Percentiles rank a stretch among this genome's conserved stretches.
These are phyloP conservation scores for Vararia minispora DNA, from an alignment of 768 basidiomycete species.

Conservation along the genomic window DNA sequence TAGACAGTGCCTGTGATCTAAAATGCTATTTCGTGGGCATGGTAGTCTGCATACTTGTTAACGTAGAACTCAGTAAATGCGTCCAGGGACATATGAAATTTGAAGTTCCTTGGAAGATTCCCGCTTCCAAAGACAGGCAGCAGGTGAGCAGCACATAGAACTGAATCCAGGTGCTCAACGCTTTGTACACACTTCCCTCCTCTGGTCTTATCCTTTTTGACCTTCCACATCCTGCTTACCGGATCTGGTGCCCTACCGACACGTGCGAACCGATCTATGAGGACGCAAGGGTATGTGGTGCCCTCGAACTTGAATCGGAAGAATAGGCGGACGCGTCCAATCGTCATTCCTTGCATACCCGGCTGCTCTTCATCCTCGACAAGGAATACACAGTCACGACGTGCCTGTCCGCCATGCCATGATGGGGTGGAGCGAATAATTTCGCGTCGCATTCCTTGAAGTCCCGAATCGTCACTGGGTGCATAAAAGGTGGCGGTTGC, in stretches of 20 bases:
- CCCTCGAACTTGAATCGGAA: conserved; percentile 15
- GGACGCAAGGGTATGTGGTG: conserved; percentile 14
- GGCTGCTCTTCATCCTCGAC: not conserved
- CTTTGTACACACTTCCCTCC: no score
- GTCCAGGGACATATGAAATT: not conserved
- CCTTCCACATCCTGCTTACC: no score
- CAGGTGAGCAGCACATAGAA: not conserved
- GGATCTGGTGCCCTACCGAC: no score
- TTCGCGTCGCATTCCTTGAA: conserved; percentile 19
- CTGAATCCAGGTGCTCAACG: not conserved
- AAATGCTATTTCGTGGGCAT: not conserved
- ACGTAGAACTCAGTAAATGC: not conserved
- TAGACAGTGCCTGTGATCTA: no score
- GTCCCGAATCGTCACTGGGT: conserved; percentile 19
- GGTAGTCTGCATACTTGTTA: not conserved
- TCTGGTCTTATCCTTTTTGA: no score
- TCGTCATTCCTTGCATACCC: conserved; percentile 14
- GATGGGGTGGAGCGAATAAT: conserved; percentile 13
- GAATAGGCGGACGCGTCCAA: conserved; percentile 15
- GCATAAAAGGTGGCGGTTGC: conserved; percentile 17
- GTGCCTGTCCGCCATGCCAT: conserved; percentile 13
- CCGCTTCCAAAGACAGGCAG: not conserved
- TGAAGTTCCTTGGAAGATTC: not conserved
- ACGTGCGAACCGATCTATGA: no score
- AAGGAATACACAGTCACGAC: conserved; percentile 18